Conservation (phyloP, 2,329 filamentous ascomycete species). For the Diaporthe ampelina region DNA sequence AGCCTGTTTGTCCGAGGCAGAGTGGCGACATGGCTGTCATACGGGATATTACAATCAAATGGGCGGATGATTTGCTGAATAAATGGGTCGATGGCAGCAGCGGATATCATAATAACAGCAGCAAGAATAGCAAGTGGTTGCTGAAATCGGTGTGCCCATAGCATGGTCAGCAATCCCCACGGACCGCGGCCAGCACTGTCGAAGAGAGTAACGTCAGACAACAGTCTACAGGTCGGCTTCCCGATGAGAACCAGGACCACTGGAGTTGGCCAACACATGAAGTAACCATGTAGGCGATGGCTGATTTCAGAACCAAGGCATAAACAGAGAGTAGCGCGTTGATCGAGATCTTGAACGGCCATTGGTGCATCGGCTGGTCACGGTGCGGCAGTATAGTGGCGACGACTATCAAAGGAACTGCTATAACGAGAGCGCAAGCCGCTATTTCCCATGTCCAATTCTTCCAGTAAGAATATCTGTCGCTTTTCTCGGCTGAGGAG, state of each 20-base stretch:
- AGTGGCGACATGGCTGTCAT: not conserved
- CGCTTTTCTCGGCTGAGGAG: too few relatives aligned
- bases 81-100: not conserved
- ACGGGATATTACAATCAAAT: not conserved
- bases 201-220: not conserved
- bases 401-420: not conserved
- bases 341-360: not conserved
- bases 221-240: not conserved
- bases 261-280: not conserved
- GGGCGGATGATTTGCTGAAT: not conserved
- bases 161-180: not conserved
- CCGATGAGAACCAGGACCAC: not conserved
- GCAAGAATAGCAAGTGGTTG: not conserved
- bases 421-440: not conserved
- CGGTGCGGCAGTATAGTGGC: not conserved
- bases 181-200: not conserved
- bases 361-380: not conserved
- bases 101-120: not conserved
- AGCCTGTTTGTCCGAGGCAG: not conserved
- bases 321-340: slow-evolving; percentile 2
- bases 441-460: not conserved
- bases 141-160: not conserved
- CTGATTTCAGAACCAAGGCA: not conserved
- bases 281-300: not conserved
- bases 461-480: too few relatives aligned